phyloP scores from a whole-genome alignment of 371 early-diverging fungal species.

The Rhizopus delemar region DNA sequence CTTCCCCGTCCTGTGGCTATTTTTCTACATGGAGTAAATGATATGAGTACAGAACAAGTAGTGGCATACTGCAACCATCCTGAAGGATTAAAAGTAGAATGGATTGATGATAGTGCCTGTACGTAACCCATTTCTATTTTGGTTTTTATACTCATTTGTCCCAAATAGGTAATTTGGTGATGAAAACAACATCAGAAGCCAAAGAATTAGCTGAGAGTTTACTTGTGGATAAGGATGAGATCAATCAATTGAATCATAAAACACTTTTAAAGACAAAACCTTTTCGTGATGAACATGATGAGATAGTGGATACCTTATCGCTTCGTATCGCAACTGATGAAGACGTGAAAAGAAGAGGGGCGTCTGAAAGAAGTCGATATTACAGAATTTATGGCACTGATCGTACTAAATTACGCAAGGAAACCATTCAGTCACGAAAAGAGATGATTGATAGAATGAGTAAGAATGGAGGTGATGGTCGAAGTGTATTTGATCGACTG shows the following conservation, averaged over 20 bases:
- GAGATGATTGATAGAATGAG: conserved; percentile 13
- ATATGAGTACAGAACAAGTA: conserved; percentile 60
- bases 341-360: conserved; percentile 53
- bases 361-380: conserved; percentile 54
- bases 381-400: conserved; percentile 54
- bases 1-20: conserved; percentile 39
- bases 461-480: conserved; percentile 23
- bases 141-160: conserved; percentile 4
- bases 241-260: conserved; percentile 21
- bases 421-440: conserved; percentile 10
- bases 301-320: conserved; percentile 8
- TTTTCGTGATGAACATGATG: conserved; percentile 11
- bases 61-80: conserved; percentile 36
- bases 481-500: conserved; percentile 31
- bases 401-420: conserved; percentile 3
- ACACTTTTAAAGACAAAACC: conserved; percentile 34
- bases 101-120: conserved; percentile 62
- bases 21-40: conserved; percentile 53
- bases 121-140: conserved; percentile 24
- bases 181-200: conserved; percentile 30
- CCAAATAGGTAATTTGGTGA: conserved; percentile 39
- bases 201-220: conserved; percentile 37
- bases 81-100: conserved; percentile 46
- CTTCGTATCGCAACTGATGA: conserved; percentile 51
- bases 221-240: conserved; percentile 20